phyloP scores from a whole-genome alignment of 768 basidiomycete genomes.

The Rossbeevera mucosa region DNA sequence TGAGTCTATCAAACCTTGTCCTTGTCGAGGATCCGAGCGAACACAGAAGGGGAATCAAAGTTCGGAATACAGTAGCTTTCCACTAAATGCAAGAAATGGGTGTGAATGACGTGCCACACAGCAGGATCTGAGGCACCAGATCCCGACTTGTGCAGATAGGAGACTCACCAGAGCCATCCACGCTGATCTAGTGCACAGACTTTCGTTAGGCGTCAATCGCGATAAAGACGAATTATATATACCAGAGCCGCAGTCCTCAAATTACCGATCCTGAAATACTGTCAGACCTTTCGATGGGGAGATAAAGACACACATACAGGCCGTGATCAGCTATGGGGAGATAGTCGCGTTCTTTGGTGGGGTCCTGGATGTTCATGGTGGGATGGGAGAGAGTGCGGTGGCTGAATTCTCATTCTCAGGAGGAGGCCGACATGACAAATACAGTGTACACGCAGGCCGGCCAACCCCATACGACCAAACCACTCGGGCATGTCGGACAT shows the following conservation, averaged over 20 bases:
- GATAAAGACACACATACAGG: conserved; percentile 44
- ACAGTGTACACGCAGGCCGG: conserved; percentile 6
- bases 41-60: conserved; percentile 91
- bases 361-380: conserved; percentile 49
- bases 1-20: conserved; percentile 45
- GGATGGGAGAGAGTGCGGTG: background rate
- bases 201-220: conserved; percentile 4
- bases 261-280: conserved; percentile 64
- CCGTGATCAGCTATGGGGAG: conserved; percentile 76
- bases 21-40: conserved; percentile 86
- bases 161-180: conserved; percentile 72
- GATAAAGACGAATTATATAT: conserved; percentile 13
- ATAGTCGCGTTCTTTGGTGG: conserved; percentile 58
- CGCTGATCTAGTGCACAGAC: conserved; percentile 50
- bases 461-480: background rate
- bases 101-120: background rate
- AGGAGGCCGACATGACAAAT: conserved; percentile 6
- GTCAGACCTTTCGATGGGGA: conserved; percentile 9
- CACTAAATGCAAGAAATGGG: conserved; percentile 40
- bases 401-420: background rate
- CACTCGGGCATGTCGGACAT: background rate
- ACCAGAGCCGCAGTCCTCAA: conserved; percentile 76
- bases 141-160: background rate
- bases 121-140: background rate
- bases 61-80: conserved; percentile 91